Conservation (phyloP, 306 rosid genomes). For the Gillenia trifoliata region DNA sequence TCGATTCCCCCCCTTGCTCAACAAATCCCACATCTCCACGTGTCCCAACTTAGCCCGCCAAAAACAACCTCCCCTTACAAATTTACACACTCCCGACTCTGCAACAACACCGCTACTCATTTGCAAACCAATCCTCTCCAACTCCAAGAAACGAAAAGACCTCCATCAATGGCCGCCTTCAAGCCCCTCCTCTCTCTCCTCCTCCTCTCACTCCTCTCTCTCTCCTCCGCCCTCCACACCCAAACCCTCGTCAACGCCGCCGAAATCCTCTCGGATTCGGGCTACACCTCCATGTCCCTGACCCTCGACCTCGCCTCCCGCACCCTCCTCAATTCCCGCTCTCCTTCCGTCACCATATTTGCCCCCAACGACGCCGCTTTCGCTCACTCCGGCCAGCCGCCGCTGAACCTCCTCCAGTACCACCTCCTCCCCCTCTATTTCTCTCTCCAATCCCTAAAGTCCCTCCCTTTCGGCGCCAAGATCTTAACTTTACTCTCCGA, state of each 20-base stretch:
- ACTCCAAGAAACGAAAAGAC: background rate
- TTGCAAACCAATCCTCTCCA: background rate
- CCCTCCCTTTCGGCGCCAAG: conserved; percentile 56
- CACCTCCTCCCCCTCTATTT: conserved; percentile 53
- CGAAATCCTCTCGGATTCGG: conserved; percentile 45
- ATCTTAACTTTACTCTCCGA: conserved; percentile 39
- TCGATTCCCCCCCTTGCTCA: background rate
- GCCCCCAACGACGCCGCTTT: conserved; percentile 43
- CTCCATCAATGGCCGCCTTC: conserved; percentile 28
- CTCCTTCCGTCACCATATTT: conserved; percentile 43
- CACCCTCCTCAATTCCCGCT: conserved; percentile 13
- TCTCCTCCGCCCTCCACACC: conserved; percentile 23
- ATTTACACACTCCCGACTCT: background rate
- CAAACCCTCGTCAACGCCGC: conserved; percentile 46
- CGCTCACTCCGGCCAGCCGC: conserved; percentile 19
- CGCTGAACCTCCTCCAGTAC: conserved; percentile 44
- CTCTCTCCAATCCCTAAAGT: conserved; percentile 34
- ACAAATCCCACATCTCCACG: background rate
- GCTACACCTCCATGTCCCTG: conserved; percentile 52
- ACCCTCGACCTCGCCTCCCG: conserved; percentile 46
- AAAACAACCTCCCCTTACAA: background rate
- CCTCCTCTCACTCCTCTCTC: conserved; percentile 18
- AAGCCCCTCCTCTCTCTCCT: background rate
- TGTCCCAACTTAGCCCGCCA: conserved; percentile 2
- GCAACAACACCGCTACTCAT: background rate